Evolutionary conservation across 495 filamentous ascomycete species (phyloP), one percentile per base, ranked within the genome.

Genomic region (Penicillium maclennaniae): DNA sequence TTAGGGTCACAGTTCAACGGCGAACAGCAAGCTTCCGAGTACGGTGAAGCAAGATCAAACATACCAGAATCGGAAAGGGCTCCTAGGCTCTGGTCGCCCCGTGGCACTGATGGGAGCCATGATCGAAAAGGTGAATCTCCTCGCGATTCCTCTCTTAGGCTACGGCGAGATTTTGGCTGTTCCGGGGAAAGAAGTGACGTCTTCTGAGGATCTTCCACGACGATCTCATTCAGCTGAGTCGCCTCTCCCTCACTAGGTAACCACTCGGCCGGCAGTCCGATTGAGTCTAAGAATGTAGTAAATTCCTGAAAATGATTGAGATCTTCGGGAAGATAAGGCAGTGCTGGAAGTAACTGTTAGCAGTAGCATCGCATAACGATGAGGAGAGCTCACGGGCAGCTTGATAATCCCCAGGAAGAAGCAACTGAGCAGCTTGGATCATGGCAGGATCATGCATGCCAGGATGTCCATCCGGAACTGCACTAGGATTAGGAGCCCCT

Each of bases 261-360:
- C 71, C 71, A 74, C 65, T 74, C 71, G 10, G 68, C 65, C 17
- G 69, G 68, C 25, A 74, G 52, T 12, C 66, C 66, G 44, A 74
- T 69, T 1, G 71, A 74, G 55, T 74, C 71, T 37, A 74, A 51
- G 53, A 74, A 74, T 49, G 72, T 66, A 8, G 70, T 71, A 16
- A 71, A 71, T 54, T 73, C 68, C 54, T 73, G 68, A 19, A 73
- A 73, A 51, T 73, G 70, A 20, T 72, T 72, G 16, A 72, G 48
- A 19, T 72, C 69, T 45, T 74, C 71, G 0, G 68, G 69, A 15
- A 71, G 36, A 45, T 72, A 74, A 23, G 69, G 56, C 41, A 72
- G 59, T 26, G 62, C 71, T 74, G 50, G 16, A 40, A 31, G 7
- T 25, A 14, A 46, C 1, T 12, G 46, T 60, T 31, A 23, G 43